These are phyloP conservation scores for Epichloe sp. DNA, from an alignment of 2,329 filamentous ascomycete genomes.

Conservation along the genomic window DNA sequence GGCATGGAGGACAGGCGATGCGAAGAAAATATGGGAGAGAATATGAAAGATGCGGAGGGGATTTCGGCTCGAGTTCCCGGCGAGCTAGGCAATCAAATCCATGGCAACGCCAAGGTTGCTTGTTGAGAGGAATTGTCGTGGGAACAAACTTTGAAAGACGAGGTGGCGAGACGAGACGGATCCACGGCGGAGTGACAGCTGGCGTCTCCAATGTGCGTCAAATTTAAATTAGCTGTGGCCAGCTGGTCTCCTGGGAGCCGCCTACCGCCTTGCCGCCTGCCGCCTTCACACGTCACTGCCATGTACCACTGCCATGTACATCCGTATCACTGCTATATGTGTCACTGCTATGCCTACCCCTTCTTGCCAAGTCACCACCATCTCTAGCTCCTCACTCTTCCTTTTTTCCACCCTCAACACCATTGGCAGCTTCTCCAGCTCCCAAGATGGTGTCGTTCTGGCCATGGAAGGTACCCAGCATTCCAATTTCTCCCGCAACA, in stretches of 20 bases:
- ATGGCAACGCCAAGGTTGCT: too few relatives aligned
- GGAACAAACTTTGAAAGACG: neutral
- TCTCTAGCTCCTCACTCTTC: neutral
- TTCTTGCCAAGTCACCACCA: neutral
- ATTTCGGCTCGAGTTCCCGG: too few relatives aligned
- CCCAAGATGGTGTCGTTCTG: slow-evolving; percentile 11
- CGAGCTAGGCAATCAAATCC: too few relatives aligned
- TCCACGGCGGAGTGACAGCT: neutral
- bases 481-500: neutral
- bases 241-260: too few relatives aligned
- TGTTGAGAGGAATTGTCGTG: too few relatives aligned
- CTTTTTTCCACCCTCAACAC: neutral
- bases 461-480: slow-evolving; percentile 10
- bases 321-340: too few relatives aligned
- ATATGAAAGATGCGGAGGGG: neutral
- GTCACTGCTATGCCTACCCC: neutral
- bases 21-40: neutral
- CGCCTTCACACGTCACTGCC: neutral
- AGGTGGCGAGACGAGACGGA: neutral
- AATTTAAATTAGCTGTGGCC: too few relatives aligned
- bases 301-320: too few relatives aligned
- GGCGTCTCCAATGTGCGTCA: neutral
- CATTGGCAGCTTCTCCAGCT: neutral
- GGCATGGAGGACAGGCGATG: neutral
- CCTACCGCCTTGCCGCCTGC: too few relatives aligned